Evolutionary conservation across 495 filamentous ascomycete species (phyloP), one percentile per base, ranked within the genome.

Genomic region (Penicillium lividum): DNA sequence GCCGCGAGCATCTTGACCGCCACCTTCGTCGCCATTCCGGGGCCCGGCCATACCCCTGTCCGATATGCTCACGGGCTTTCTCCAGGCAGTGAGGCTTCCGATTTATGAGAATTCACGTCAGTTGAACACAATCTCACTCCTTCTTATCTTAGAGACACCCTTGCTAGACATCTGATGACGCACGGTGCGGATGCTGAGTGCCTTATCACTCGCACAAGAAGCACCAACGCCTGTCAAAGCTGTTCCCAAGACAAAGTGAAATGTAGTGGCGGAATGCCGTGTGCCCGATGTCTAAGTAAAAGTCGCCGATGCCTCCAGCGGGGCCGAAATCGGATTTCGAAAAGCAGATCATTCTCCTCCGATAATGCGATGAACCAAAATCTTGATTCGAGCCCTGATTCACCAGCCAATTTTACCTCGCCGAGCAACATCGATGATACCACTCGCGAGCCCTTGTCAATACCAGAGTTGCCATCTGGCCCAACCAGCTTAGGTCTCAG

Each of bases 211-310:
- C 44, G 44, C 44, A 27, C 44, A 46, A 46, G 44, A 28, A 22
- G 44, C 8, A 28, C 3, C 27, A 28, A 8, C 10, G 44, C 44
- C n/a, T 46, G 44, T 28, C 44, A 51, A 16, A 18, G 28, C 27
- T 51, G 48, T 13, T 51, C 31, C 29, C 27, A 51, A 51, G 48
- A 30, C 48, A 51, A 51, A 11, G 31, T 34, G 48, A 51, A 34
- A 22, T 51, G 44, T 5, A 46, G 22, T 11, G 44, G 43, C n/a
- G 43, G 44, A 10, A 46, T 10, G 4, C 44, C 44, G 5, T 46
- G 44, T 46, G 44, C 9, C 9, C 44, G 44, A 13, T 46, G 44
- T 46, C 18, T 27, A 5, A 27, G 13, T 11, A 46, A 28, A 46
- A 9, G 22, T 8, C 18, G 18, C 0, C 4, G 27, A 5, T 46